Evolutionary conservation across 2,329 filamentous ascomycete species (phyloP), one percentile per base, ranked within the genome.

Genomic region (Calonectria pseudoturangicola): DNA sequence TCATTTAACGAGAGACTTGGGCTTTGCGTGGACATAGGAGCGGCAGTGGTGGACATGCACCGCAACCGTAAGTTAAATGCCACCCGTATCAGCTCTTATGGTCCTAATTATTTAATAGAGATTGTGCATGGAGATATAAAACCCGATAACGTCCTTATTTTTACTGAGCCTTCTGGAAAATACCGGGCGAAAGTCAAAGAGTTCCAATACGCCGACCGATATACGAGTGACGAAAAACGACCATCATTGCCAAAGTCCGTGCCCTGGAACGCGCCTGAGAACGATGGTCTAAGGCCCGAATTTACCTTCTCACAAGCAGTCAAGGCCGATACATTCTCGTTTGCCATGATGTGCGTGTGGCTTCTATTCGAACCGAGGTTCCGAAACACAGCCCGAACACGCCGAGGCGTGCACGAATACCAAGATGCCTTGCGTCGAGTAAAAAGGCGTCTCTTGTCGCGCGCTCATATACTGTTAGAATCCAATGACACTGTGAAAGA

Each of bases 31-130:
- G 51, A 58, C 25, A 39, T 58, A 39, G 51, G 30, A 39, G 12
- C 33, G 30, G 51, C 51, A 16, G 21, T 58, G 13, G 18, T 58
- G 30, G 51, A 58, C n/a, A 58, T 58, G 51, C 51, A 58, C 8
- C 51, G 51, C 30, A 58, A 39, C n/a, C 51, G 51, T 58, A 36
- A 58, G 51, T 39, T 8, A 6, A 25, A 12, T 7, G n/a, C 12
- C 33, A 16, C n/a, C 1, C 16, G 8, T 10, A 16, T 1, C 5
- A n/a, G 25, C 13, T 36, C 2, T 15, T 1, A 21, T 9, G 4
- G 3, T 5, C 12, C 27, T 33, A 25, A 36, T 2, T 6, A 12
- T 15, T 3, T 13, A 16, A 10, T 39, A 58, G 51, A 58, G 33
- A 39, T 58, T 21, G n/a, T 58, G 12, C 51, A 58, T 12, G 51